Percentiles rank a stretch among this genome's conserved stretches.
phyloP scores from a whole-genome alignment of 2,329 filamentous ascomycete species.

The Escovopsis sp. region DNA sequence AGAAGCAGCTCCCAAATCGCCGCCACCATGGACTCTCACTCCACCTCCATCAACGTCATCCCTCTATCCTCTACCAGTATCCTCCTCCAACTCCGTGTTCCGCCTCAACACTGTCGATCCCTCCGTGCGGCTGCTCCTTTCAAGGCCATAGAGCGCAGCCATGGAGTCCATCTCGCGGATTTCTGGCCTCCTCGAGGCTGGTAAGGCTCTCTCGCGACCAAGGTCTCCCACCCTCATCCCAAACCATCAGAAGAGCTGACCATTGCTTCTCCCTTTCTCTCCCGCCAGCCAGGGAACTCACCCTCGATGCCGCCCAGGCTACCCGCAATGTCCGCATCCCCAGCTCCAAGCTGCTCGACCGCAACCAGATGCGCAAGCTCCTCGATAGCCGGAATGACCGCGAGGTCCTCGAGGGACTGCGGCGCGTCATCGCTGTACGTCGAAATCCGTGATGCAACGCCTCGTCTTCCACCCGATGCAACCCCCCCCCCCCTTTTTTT shows the following conservation, averaged over 20 bases:
- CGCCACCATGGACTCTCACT: neutral
- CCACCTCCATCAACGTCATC: conserved; percentile 4
- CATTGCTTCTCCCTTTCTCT: conserved; percentile 6
- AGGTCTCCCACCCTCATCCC: conserved; percentile 7
- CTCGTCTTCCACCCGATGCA: conserved; percentile 2
- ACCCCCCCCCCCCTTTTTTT: too few relatives aligned
- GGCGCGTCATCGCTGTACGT: conserved; percentile 71
- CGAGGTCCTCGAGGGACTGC: conserved; percentile 82
- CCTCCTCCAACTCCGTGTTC: neutral
- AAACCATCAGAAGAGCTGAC: neutral
- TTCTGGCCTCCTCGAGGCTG: conserved; percentile 85
- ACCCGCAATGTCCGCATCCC: conserved; percentile 49
- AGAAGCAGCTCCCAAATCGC: too few relatives aligned
- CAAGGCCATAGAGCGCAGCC: conserved; percentile 5
- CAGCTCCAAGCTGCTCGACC: conserved; percentile 51
- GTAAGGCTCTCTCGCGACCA: conserved; percentile 33
- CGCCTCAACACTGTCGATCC: neutral
- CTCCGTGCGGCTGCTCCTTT: conserved; percentile 2
- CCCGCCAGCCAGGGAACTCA: conserved; percentile 80
- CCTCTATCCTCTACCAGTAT: neutral
- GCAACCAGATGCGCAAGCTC: conserved; percentile 83
- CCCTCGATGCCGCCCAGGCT: conserved; percentile 88
- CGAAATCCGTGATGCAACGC: neutral
- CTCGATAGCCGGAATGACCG: conserved; percentile 87
- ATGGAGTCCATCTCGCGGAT: conserved; percentile 98